These are phyloP conservation scores for Cantharellus cinnabarinus DNA, from an alignment of 768 basidiomycete species.

Conservation along the genomic window DNA sequence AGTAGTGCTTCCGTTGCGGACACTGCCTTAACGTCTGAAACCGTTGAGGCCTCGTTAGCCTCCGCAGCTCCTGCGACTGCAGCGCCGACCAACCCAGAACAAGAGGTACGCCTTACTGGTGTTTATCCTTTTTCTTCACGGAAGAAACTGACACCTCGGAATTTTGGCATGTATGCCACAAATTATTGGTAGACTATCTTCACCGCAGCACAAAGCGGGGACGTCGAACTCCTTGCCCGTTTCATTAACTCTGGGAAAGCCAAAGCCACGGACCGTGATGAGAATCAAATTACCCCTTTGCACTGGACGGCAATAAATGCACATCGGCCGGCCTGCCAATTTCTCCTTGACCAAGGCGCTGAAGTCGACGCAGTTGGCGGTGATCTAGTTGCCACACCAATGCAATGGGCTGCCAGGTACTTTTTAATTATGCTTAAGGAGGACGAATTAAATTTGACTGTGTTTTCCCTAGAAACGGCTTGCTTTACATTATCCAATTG, in stretches of 20 bases:
- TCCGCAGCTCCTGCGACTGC: too few species aligned
- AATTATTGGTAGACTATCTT: constrained; percentile 28
- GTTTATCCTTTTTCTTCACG: too few species aligned
- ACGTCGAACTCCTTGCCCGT: constrained; percentile 38
- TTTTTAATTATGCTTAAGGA: not conserved
- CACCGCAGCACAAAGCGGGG: constrained; percentile 73
- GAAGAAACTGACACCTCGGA: too few species aligned
- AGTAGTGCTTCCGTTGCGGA: too few species aligned
- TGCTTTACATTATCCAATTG: constrained; percentile 86
- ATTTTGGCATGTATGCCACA: too few species aligned
- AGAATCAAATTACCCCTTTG: constrained; percentile 81
- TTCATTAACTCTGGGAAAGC: constrained; percentile 55
- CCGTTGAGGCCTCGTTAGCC: too few species aligned
- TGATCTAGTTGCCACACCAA: constrained; percentile 80
- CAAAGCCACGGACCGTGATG: constrained; percentile 58
- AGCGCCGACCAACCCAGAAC: too few species aligned
- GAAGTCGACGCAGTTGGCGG: constrained; percentile 90
- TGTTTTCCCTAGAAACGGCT: constrained; percentile 46
- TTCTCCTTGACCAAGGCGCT: constrained; percentile 77
- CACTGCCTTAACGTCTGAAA: too few species aligned
- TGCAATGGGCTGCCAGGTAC: constrained; percentile 85
- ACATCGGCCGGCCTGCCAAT: constrained; percentile 71
- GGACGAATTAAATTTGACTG: not conserved
- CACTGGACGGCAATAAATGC: constrained; percentile 99
- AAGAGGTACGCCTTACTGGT: too few species aligned